phyloP scores from a whole-genome alignment of 495 filamentous ascomycete species.

The Penicillium egyptiacum region DNA sequence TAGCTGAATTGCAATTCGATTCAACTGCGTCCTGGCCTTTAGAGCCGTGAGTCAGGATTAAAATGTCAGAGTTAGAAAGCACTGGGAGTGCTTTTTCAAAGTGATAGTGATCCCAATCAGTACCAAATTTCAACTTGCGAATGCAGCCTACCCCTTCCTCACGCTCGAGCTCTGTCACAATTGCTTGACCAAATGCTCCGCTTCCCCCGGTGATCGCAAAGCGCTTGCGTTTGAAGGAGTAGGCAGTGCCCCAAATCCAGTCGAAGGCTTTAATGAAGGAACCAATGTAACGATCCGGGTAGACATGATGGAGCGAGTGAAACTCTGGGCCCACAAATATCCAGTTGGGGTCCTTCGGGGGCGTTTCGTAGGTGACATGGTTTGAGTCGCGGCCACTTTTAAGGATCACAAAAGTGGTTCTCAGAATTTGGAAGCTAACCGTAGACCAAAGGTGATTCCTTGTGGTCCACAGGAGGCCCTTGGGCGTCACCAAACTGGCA shows the following conservation, averaged over 20 bases:
- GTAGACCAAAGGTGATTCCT: too few relatives aligned
- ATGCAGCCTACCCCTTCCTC: conserved; percentile 13
- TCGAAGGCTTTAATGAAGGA: conserved; percentile 25
- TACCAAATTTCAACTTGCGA: conserved; percentile 7
- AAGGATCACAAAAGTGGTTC: conserved; percentile 7
- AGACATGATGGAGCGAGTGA: conserved; percentile 23
- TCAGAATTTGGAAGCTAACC: not conserved
- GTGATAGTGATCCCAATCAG: not conserved
- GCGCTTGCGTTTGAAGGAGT: conserved; percentile 17
- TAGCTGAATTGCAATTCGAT: conserved; percentile 11
- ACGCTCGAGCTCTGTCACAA: conserved; percentile 7
- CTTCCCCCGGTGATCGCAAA: conserved; percentile 19
- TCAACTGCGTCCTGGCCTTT: conserved; percentile 8
- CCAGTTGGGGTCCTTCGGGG: conserved; percentile 19
- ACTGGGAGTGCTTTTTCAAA: not conserved
- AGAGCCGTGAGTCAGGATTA: not conserved
- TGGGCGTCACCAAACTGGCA: too few relatives aligned
- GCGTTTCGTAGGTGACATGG: conserved; percentile 18
- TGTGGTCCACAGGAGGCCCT: too few relatives aligned
- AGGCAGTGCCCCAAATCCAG: conserved; percentile 26
- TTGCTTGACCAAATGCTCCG: conserved; percentile 18
- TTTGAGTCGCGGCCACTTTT: conserved; percentile 22
- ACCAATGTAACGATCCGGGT: conserved; percentile 26
- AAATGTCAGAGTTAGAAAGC: not conserved
- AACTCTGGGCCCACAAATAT: conserved; percentile 25